These are phyloP conservation scores for Alternaria rosae DNA, from an alignment of 2,329 filamentous ascomycete species.

Conservation along the genomic window DNA sequence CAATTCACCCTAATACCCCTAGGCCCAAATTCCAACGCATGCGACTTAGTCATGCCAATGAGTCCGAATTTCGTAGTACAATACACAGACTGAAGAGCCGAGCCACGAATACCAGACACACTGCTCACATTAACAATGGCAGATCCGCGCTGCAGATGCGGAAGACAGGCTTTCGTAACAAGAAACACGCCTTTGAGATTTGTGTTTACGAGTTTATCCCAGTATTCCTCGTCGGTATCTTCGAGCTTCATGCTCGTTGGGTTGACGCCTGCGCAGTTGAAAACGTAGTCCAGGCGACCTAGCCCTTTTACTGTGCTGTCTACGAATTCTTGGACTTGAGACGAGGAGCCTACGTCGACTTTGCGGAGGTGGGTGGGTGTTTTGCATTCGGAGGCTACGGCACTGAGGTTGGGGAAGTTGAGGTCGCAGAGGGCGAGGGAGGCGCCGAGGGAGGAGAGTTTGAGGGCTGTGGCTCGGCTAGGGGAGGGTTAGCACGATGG, in stretches of 20 bases:
- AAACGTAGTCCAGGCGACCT: constrained; percentile 51
- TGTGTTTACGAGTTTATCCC: constrained; percentile 55
- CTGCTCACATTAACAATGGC: constrained; percentile 41
- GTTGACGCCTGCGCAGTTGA: constrained; percentile 60
- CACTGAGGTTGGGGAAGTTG: constrained; percentile 52
- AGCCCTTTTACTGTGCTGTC: constrained; percentile 45
- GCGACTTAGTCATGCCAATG: constrained; percentile 44
- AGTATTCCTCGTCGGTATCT: constrained; percentile 57
- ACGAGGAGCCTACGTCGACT: constrained; percentile 57
- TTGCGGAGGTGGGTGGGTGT: constrained; percentile 39
- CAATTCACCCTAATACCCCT: constrained; percentile 42
- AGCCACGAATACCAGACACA: constrained; percentile 36
- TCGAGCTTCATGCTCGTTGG: constrained; percentile 53
- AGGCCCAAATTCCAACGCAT: constrained; percentile 44
- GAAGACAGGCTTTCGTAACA: constrained; percentile 53
- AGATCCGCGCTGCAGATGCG: constrained; percentile 39
- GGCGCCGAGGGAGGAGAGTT: constrained; percentile 57
- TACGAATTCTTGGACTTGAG: constrained; percentile 55
- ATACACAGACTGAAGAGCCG: constrained; percentile 41
- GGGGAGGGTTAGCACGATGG: neutral
- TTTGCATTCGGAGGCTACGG: constrained; percentile 43
- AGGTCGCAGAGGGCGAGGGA: constrained; percentile 45
- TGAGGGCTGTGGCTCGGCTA: constrained; percentile 56
- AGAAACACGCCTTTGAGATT: constrained; percentile 58
- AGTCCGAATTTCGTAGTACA: constrained; percentile 47